Base-by-base conservation (phyloP, 441 rosid genomes). In the Aleurites moluccanus region DNA sequence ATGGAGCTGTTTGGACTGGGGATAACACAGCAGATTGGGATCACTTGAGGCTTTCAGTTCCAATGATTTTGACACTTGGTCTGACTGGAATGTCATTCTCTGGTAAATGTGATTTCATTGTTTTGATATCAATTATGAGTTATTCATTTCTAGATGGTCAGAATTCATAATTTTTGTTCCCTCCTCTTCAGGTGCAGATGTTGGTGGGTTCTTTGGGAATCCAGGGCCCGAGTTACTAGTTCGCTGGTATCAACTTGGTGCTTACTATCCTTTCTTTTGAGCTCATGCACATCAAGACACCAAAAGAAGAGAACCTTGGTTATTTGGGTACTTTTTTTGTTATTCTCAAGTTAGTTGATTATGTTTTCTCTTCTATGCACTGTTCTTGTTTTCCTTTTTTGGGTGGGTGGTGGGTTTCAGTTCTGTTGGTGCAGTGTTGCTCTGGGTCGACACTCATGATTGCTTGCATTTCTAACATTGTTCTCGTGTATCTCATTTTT, bases 241-340 rank as follows among this genome's bases (percentile, higher is more conserved):
- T 77, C 97, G 98, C 73, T 96, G 99, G 99, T 96, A 92, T 84
- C 99, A 96, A 81, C 88, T 96, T 61, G 99, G 98, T 87, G 98
- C 99, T 66, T 96, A 84, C 80, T 96, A 96, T 81, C 98, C 99
- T 73, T 96, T 96, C 87, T 96, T 94, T 81, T 90, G 99, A 84
- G 98, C 80, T 5, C 99, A 96, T 85, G 97, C 99, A 61, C 99
- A 96, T 84, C 98, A 91, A 66, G 99, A 96, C 83, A 94, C 98
- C 28, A 96, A 88, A 84, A 86, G 99, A 85, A 91, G 99, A 67
- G 99, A 96, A 73, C 99, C 98, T 78, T 96, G 98, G 98, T 79
- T 91, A 77, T 94, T 94, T 77, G 99, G 99, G 99, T 96, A 90
- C 61, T 78, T 73, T 63, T 67, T 73, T 40, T 59, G 67, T 71